Evolutionary conservation across 2,329 filamentous ascomycete species (phyloP).

Genomic region (Xylaria sp.): DNA sequence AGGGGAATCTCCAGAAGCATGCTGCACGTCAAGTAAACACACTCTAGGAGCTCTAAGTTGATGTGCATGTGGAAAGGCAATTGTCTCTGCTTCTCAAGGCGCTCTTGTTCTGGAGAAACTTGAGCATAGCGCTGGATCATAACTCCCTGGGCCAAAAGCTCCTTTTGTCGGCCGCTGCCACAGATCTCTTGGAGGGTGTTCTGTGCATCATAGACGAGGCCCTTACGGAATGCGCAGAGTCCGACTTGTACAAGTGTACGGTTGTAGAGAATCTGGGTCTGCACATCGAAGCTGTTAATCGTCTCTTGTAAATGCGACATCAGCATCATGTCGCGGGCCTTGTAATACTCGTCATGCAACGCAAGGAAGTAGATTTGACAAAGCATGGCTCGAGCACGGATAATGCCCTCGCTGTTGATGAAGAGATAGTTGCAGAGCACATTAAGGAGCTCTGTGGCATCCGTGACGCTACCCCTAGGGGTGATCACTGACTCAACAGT

Average conservation of each 20-base stretch:
- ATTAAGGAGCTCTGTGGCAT: conserved; percentile 81
- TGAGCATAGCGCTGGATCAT: conserved; percentile 98
- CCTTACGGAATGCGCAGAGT: conserved; percentile 96
- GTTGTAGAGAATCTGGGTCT: conserved; percentile 98
- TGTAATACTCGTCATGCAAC: conserved; percentile 97
- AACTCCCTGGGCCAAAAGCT: conserved; percentile 95
- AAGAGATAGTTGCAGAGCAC: conserved; percentile 96
- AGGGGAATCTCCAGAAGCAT: conserved; percentile 99
- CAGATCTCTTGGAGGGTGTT: conserved; percentile 98
- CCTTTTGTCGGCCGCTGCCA: conserved; percentile 96
- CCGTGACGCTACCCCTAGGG: conserved; percentile 72
- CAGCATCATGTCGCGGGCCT: conserved; percentile 97
- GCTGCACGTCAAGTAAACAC: conserved; percentile 97
- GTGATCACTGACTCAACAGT: conserved; percentile 82
- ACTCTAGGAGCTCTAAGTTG: conserved; percentile 97
- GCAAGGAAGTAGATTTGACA: conserved; percentile 99
- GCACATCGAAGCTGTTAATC: conserved; percentile 95
- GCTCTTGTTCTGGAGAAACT: conserved; percentile 97
- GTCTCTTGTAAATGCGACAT: conserved; percentile 99
- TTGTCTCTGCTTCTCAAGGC: conserved; percentile 95
- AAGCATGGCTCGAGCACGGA: conserved; percentile 94
- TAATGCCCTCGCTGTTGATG: conserved; percentile 92
- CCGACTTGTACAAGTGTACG: conserved; percentile 97
- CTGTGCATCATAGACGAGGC: conserved; percentile 96
- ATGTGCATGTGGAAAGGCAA: conserved; percentile 99